Base-by-base conservation (phyloP, 257 asterid genomes). In the Nicotiana benthamiana region DNA sequence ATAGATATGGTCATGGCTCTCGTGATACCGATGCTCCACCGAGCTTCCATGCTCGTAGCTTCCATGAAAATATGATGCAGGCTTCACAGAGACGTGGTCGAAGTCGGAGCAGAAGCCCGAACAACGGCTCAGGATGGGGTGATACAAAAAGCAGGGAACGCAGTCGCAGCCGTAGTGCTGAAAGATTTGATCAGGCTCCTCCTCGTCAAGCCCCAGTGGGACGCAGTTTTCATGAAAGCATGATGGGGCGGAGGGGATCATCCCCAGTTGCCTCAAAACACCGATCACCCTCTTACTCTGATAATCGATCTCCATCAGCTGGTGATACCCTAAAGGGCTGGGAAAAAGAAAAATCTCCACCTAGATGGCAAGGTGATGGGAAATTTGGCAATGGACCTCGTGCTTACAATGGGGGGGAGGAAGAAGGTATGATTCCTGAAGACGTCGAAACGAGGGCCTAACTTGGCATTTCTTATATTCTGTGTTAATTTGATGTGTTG, bases 81-180 rank as follows among this genome's bases (percentile, higher is more conserved):
- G 83, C 76, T 75, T 61, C 82, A 24, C 89, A 88, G 82, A 83
- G 28, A 79, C 87, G 81, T 62, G 85, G 85, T 57, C 84, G 89
- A 59, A 87, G 90, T 76, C 48, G 90, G 54, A 90, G 92, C 83
- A 88, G 93, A 81, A 90, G 97, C 89, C 95, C 93, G 6, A 80
- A 10, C 75, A 75, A 83, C 80, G 86, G 72, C 67, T 85, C 90
- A 1, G 89, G 92, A 63, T 90, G 91, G 94, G 88, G 86, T 34
- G 85, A 81, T 34, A 80, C 56, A 63, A 86, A 68, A 80, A 84
- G 80, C 51, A 74, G 84, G 20, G 88, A 90, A 27, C 89, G 88
- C 52, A 86, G 90, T 54, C 89, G 93, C 6, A 90, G 97, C 81
- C 89, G 91, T 34, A 93, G 97, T 70, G 48, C 86, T 6, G 95